Conservation (phyloP, 2,329 filamentous ascomycete species). For the Calonectria pseudoreteaudii region DNA sequence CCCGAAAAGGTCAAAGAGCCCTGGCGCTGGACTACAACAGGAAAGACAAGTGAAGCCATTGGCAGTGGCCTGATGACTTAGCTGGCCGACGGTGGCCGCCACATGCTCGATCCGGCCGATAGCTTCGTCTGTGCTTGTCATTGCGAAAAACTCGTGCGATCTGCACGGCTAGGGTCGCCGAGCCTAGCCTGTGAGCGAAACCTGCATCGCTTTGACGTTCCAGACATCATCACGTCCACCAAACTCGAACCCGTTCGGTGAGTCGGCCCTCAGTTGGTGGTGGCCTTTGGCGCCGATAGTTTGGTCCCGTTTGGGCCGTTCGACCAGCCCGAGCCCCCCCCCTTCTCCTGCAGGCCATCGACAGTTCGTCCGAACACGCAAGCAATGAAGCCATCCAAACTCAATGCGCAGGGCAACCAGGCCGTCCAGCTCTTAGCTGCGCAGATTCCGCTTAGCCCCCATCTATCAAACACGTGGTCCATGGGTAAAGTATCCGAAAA, state of each 20-base stretch:
- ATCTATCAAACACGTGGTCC: constrained; percentile 5
- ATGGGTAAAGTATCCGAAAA: neutral
- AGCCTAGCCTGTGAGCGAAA: neutral
- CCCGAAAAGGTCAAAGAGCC: neutral
- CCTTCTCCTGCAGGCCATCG: neutral
- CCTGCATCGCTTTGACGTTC: neutral
- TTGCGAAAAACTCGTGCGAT: neutral
- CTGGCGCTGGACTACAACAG: neutral
- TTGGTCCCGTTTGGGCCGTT: neutral
- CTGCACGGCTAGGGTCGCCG: neutral
- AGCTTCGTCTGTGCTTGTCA: constrained; percentile 2
- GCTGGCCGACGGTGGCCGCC: neutral
- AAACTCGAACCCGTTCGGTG: neutral
- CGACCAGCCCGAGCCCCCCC: neutral
- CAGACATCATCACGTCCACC: neutral
- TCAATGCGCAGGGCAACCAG: neutral
- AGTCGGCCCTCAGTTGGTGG: neutral
- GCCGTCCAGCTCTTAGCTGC: neutral
- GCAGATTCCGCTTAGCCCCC: neutral
- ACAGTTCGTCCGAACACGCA: constrained; percentile 2
- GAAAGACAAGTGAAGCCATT: neutral
- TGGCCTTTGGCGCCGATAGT: neutral
- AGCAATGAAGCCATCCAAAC: neutral
- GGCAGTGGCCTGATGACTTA: neutral
- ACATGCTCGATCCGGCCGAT: constrained; percentile 2